Evolutionary conservation across 148 eudicot genomes (phyloP).

Genomic region (Rhododendron vialii): DNA sequence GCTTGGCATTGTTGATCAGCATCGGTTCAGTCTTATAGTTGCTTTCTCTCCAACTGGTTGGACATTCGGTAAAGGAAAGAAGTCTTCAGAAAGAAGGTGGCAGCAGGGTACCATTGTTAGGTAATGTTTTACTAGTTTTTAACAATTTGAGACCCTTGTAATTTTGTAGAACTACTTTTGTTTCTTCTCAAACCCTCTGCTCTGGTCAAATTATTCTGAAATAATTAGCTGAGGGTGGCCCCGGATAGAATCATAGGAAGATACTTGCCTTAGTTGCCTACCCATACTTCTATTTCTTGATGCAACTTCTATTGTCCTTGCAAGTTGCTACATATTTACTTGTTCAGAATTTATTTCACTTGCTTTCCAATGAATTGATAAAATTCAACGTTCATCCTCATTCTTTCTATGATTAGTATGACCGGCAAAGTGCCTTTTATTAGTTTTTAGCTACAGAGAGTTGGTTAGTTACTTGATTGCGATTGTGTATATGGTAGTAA

Average conservation of each 20-base stretch:
- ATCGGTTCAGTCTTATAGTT: conserved; percentile 68
- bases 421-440: neutral
- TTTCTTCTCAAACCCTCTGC: neutral
- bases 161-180: neutral
- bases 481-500: neutral
- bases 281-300: neutral
- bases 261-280: neutral
- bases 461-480: neutral
- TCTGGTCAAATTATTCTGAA: neutral
- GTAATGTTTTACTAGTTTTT: conserved; percentile 27
- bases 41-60: conserved; percentile 97
- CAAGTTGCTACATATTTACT: neutral
- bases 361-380: neutral
- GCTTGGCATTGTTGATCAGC: conserved; percentile 37
- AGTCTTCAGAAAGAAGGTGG: conserved; percentile 77
- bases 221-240: no score
- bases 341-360: neutral
- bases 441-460: no score
- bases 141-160: neutral
- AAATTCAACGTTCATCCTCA: neutral
- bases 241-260: neutral
- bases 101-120: conserved; percentile 97
- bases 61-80: conserved; percentile 86
- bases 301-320: neutral
- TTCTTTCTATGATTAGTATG: neutral